These are phyloP conservation scores for Symbiodinium pilosum DNA, from an alignment of 73 alveolate genomes.

Conservation along the genomic window DNA sequence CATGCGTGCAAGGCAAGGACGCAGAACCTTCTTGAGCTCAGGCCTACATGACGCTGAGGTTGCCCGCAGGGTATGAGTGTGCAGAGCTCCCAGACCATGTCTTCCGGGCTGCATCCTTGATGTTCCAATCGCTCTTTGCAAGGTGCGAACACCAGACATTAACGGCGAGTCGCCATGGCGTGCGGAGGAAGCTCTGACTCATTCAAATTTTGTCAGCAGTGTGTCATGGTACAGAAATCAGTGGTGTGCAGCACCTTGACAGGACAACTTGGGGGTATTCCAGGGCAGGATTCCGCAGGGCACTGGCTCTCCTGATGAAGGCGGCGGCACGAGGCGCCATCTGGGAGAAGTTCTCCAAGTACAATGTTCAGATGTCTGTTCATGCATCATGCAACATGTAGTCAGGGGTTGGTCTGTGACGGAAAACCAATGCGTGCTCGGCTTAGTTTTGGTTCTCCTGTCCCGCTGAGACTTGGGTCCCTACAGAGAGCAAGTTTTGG, in stretches of 20 bases:
- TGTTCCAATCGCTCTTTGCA: too few relatives aligned
- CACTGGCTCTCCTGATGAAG: constrained; percentile 67
- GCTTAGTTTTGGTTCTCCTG: not conserved
- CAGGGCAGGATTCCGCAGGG: constrained; percentile 86
- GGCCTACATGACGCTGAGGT: constrained; percentile 45
- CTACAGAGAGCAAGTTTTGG: not conserved
- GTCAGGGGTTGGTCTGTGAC: constrained; percentile 65
- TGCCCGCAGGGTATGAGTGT: constrained; percentile 66
- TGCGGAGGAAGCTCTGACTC: constrained; percentile 33
- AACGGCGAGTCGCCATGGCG: constrained; percentile 87
- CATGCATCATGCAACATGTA: not conserved
- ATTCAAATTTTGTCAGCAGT: not conserved
- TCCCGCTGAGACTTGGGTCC: too few relatives aligned
- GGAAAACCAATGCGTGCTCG: constrained; percentile 11
- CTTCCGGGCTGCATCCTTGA: not conserved
- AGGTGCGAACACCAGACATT: constrained; percentile 83
- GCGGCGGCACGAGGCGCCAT: constrained; percentile 65
- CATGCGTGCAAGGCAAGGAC: too few relatives aligned
- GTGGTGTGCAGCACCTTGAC: not conserved
- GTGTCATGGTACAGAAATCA: too few relatives aligned
- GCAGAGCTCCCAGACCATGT: not conserved
- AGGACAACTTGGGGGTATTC: constrained; percentile 90
- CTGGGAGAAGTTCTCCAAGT: not conserved
- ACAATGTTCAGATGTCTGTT: not conserved
- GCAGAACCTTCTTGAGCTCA: not conserved